Evolutionary conservation across 2,329 filamentous ascomycete species (phyloP).

Genomic region (Pestalotiopsis sp.): DNA sequence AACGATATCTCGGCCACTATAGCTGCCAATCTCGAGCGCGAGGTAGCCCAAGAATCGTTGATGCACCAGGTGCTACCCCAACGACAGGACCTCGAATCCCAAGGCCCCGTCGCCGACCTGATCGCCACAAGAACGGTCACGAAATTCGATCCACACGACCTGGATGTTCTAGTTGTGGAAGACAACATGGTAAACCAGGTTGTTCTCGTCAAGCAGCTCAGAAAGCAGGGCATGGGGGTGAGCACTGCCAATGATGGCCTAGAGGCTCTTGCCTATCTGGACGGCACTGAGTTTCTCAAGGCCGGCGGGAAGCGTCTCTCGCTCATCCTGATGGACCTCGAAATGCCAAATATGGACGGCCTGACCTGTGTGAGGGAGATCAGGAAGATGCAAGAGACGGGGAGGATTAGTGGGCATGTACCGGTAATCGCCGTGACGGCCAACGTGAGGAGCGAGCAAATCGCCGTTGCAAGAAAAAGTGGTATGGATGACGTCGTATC

Average conservation of each 20-base stretch:
- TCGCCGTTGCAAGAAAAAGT: constrained; percentile 35
- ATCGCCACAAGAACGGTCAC: constrained; percentile 21
- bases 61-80: constrained; percentile 23
- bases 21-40: constrained; percentile 20
- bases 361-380: constrained; percentile 44
- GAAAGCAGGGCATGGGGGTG: constrained; percentile 60
- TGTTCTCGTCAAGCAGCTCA: constrained; percentile 65
- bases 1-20: constrained; percentile 9
- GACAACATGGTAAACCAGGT: constrained; percentile 72
- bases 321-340: constrained; percentile 48
- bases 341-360: constrained; percentile 54
- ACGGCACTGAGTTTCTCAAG: constrained; percentile 33
- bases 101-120: constrained; percentile 21
- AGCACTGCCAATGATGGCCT: constrained; percentile 65
- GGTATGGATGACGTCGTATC: constrained; percentile 57
- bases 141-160: constrained; percentile 45
- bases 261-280: constrained; percentile 50
- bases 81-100: constrained; percentile 26
- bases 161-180: constrained; percentile 65
- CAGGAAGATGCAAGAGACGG: constrained; percentile 37
- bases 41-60: constrained; percentile 18
- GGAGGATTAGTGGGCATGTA: constrained; percentile 34
- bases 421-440: constrained; percentile 51
- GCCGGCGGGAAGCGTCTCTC: constrained; percentile 32
- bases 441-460: constrained; percentile 45